Conservation (phyloP, 768 basidiomycete genomes). For the Boletus vermiculosoides region DNA sequence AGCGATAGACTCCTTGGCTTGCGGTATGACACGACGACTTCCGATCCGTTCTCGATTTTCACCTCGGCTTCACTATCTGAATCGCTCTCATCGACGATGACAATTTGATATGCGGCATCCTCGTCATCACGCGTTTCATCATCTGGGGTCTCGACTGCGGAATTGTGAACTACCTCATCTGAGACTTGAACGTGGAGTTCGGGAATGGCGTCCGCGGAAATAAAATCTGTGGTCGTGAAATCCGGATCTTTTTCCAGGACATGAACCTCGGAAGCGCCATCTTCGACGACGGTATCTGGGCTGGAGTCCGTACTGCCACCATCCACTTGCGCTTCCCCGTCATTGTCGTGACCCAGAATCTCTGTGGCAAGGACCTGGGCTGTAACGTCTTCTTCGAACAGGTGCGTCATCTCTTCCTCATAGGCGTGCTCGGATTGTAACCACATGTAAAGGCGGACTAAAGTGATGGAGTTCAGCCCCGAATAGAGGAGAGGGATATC, state of each 20-base stretch:
- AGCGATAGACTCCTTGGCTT: conserved; percentile 9
- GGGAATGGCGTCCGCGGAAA: background rate
- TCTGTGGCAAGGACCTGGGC: conserved; percentile 31
- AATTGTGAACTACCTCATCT: background rate
- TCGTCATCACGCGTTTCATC: background rate
- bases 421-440: conserved; percentile 33
- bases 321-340: background rate
- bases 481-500: conserved; percentile 36
- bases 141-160: background rate
- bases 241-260: conserved; percentile 9
- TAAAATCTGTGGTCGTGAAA: background rate
- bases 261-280: conserved; percentile 6
- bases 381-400: conserved; percentile 35
- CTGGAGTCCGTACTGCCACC: conserved; percentile 2
- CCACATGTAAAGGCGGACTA: conserved; percentile 33
- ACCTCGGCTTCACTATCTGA: background rate
- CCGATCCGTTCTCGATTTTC: background rate
- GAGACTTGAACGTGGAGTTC: background rate
- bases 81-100: conserved; percentile 6
- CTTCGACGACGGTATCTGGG: conserved; percentile 13
- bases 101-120: background rate
- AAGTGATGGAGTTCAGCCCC: conserved; percentile 32
- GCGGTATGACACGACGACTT: background rate
- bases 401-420: conserved; percentile 29
- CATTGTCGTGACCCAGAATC: conserved; percentile 14